phyloP scores from a whole-genome alignment of 164 flowering plant genomes.

The Annona cherimola region DNA sequence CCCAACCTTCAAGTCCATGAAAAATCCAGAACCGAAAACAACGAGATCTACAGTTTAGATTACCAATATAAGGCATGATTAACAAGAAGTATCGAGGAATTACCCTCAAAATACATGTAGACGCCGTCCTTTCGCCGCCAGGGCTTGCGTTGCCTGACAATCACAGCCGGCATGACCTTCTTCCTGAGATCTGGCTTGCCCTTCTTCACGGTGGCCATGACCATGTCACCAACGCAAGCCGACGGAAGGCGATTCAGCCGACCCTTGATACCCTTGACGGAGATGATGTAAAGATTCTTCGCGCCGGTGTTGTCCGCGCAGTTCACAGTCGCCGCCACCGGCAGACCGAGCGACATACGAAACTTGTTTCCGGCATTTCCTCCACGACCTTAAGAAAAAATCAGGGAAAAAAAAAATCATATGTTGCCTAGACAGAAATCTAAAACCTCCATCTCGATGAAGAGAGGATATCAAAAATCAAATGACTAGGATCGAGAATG shows the following conservation, averaged over 20 bases:
- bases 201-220: conserved; percentile 76
- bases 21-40: neutral
- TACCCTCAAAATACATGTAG: conserved; percentile 68
- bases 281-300: conserved; percentile 71
- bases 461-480: too few relatives aligned
- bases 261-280: conserved; percentile 74
- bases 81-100: neutral
- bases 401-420: neutral
- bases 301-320: conserved; percentile 78
- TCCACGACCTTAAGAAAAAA: conserved; percentile 38
- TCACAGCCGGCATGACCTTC: conserved; percentile 75
- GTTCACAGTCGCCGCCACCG: conserved; percentile 75
- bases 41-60: too few relatives aligned
- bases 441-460: too few relatives aligned
- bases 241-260: conserved; percentile 62
- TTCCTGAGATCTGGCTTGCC: conserved; percentile 75
- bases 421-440: too few relatives aligned
- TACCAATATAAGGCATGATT: too few relatives aligned
- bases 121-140: conserved; percentile 78
- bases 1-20: neutral
- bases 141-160: conserved; percentile 70
- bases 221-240: conserved; percentile 77
- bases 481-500: too few relatives aligned
- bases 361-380: conserved; percentile 73
- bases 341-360: conserved; percentile 76